Base-by-base conservation (phyloP, 495 filamentous ascomycete species). In the Daldinia decipiens region DNA sequence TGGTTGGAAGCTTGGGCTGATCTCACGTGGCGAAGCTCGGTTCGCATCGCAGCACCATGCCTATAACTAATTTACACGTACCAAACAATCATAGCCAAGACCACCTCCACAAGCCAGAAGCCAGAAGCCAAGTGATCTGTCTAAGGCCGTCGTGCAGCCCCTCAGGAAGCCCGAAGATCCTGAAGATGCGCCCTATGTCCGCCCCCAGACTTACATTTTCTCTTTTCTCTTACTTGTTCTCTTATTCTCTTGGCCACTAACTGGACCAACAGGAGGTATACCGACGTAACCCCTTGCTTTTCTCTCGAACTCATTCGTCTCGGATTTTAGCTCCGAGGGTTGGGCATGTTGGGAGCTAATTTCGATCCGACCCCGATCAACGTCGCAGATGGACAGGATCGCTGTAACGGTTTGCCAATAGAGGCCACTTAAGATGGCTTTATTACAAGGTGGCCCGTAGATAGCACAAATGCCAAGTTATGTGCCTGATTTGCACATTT, bases 11-110 rank as follows among this genome's bases (percentile, higher is more conserved):
- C 59, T 65, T 68, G 59, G 70, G 54, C 40, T 24, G 56, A 52
- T 51, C 70, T 72, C 70, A 72, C 70, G 70, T 72, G 70, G 70
- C 70, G 50, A 47, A 65, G 70, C 59, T 53, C 70, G 34, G 65
- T 72, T 67, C 70, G 64, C 70, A 55, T 64, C 56, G 64, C 64
- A 52, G 34, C 21, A 57, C 38, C 17, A 56, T 64, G 40, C 65
- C 70, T 68, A 68, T 71, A 71, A 47, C 32, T 32, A 24, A 52
- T 53, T 55, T 71, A 71, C 68, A 71, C 68, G 63, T 71, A 65
- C 62, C 53, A 53, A 47, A 65, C 61, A 50, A 17, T 29, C 27
- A 58, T 34, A n/a, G 43, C 43, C 17, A 45, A 45, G 40, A 45
- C n/a, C n/a, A 9, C 6, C 62, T 39, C 34, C 40, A 24, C n/a